Evolutionary conservation across 164 flowering plant species (phyloP).

Genomic region (Paratinospora sagittata): DNA sequence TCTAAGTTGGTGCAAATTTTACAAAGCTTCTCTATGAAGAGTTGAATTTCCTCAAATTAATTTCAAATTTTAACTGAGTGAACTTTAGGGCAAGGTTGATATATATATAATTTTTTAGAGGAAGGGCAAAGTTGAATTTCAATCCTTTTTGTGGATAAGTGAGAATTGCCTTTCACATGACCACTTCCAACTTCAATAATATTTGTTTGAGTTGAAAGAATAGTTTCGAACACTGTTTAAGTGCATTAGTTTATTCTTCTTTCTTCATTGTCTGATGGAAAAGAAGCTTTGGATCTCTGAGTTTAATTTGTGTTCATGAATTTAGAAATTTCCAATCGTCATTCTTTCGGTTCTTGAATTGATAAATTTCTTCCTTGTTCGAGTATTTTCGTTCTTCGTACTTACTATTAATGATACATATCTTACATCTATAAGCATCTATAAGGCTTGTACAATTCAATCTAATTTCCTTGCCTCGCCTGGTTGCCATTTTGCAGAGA

Average conservation of each 20-base stretch:
- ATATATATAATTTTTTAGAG: no score
- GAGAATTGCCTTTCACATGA: no score
- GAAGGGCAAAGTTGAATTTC: no score
- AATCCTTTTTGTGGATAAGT: background rate
- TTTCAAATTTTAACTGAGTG: no score
- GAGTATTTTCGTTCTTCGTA: no score
- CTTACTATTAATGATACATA: background rate
- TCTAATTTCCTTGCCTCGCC: slow-evolving; percentile 7
- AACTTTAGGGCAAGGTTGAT: no score
- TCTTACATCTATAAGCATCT: background rate
- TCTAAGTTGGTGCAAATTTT: background rate
- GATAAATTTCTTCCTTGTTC: background rate
- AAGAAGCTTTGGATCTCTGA: background rate
- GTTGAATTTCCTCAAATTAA: no score
- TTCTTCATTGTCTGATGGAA: background rate
- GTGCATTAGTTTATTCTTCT: background rate
- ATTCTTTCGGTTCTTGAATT: background rate
- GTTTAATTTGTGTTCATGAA: background rate
- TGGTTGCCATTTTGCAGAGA: slow-evolving; percentile 47
- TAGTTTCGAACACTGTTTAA: background rate
- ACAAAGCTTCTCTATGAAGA: background rate
- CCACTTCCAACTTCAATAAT: background rate
- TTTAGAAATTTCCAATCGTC: background rate
- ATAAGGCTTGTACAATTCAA: background rate
- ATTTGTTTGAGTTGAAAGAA: background rate